Base-by-base conservation (phyloP, 2,329 filamentous ascomycete genomes). In the Sarocladiaceae sp. region DNA sequence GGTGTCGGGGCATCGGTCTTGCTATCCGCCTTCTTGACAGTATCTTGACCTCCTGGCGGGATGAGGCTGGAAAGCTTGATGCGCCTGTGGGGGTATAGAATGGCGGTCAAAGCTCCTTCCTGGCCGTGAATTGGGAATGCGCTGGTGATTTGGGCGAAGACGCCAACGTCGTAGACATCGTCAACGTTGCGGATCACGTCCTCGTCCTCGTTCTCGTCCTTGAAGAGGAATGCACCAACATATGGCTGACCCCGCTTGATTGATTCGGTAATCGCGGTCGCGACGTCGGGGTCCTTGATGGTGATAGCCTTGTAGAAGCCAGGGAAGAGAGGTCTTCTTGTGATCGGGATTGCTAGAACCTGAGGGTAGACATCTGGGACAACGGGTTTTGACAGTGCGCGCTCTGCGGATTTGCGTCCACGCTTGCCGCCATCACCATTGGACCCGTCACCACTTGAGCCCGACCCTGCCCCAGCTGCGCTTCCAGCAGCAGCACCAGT, bases 301-400 rank as follows among this genome's bases (percentile, higher is more conserved):
- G 91, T 98, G 54, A 98, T 93, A 9, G 93, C 91, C 67, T 98
- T 98, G 72, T 98, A 98, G 66, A 97, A 98, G 1, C 93, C 93
- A 1, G 93, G 93, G 66, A 97, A 98, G 11, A 98, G 71, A 10
- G 93, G 93, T 44, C 93, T 78, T 63, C 94, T 89, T 21, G 88
- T 86, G 56, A 98, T 96, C 6, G 93, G 93, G 45, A 98, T 95
- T 2, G 91, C 91, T 76, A 98, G 88, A 45, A 98, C 90, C 62
- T 97, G 93, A 3, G 93, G 93, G 62, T 98, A 98, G 33, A 96
- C 83, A 49, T 98, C 93, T 12, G 93, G 93, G 12, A 97, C 85
- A 3, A 84, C 80, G 2, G 89, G 86, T 67, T 97, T 97, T 55
- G 88, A 81, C 31, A 97, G 73, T 19, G 85, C 82, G 57, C 80